A percentile compares a stretch with the other conserved stretches of the same genome.
These are phyloP conservation scores for Tylopilus felleus DNA, from an alignment of 768 basidiomycete genomes.

Conservation along the genomic window DNA sequence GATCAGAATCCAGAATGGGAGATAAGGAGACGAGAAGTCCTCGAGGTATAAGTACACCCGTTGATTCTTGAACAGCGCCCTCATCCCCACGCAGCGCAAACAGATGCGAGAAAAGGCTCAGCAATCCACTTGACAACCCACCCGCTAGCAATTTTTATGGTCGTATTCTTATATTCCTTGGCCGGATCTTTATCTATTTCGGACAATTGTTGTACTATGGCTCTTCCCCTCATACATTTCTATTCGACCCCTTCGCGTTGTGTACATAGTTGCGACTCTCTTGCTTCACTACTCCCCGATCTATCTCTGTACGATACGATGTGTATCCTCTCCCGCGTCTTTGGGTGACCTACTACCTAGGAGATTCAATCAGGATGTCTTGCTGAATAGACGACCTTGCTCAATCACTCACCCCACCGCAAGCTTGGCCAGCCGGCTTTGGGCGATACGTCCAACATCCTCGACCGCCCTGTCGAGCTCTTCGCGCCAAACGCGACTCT, in stretches of 20 bases:
- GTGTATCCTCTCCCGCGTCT: neutral
- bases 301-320: slow-evolving; percentile 22
- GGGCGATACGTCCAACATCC: slow-evolving; percentile 76
- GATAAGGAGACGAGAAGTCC: slow-evolving; percentile 47
- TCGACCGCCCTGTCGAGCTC: slow-evolving; percentile 72
- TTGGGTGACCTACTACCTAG: neutral
- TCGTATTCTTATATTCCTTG: slow-evolving; percentile 29
- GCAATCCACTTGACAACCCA: slow-evolving; percentile 18
- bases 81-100: slow-evolving; percentile 26
- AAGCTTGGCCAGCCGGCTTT: slow-evolving; percentile 51
- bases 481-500: slow-evolving; percentile 50
- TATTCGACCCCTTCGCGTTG: neutral
- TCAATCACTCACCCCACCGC: slow-evolving; percentile 5
- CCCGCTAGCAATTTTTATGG: slow-evolving; percentile 23
- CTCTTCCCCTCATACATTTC: slow-evolving; percentile 2
- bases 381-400: neutral
- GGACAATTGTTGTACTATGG: slow-evolving; percentile 27
- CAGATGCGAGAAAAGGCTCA: slow-evolving; percentile 29
- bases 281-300: neutral
- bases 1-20: slow-evolving; percentile 62
- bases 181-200: slow-evolving; percentile 17
- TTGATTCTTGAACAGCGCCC: neutral
- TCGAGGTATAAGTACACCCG: slow-evolving; percentile 41
- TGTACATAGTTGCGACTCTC: slow-evolving; percentile 12
- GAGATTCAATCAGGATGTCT: neutral